Percentiles rank a stretch among this genome's conserved stretches.
phyloP scores from a whole-genome alignment of 1,139 yeast species.

The Debaryomycetaceae sp. region DNA sequence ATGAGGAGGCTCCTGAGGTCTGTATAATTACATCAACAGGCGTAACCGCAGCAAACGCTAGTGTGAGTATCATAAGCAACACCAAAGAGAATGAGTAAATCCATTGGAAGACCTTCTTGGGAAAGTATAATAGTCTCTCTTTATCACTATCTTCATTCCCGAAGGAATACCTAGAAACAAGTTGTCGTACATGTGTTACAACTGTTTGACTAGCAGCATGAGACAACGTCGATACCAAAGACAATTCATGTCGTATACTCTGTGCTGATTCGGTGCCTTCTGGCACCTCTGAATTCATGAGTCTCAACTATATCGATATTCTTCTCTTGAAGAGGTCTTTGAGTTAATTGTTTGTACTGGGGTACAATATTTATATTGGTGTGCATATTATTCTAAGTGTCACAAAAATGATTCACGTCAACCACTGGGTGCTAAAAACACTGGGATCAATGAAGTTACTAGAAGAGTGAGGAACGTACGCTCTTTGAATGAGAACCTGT shows the following conservation, averaged over 20 bases:
- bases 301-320: background rate
- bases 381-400: background rate
- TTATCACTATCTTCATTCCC: constrained; percentile 1
- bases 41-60: constrained; percentile 61
- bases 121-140: constrained; percentile 19
- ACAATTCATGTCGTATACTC: background rate
- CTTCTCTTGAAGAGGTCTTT: background rate
- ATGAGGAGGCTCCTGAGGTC: constrained; percentile 51
- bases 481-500: too few relatives aligned
- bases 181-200: background rate
- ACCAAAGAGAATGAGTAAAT: constrained; percentile 54
- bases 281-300: background rate
- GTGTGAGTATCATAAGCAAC: constrained; percentile 45
- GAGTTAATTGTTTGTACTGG: background rate
- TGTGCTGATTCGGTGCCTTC: background rate
- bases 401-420: background rate
- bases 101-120: constrained; percentile 44
- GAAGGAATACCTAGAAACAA: constrained; percentile 1
- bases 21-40: constrained; percentile 76
- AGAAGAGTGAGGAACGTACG: too few relatives aligned
- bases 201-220: background rate
- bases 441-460: too few relatives aligned
- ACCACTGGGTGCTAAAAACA: too few relatives aligned
- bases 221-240: background rate
- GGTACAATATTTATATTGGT: background rate